Evolutionary conservation across 768 basidiomycete genomes (phyloP), one percentile per base, ranked within the genome.

Genomic region (Mycena chlorophos): DNA sequence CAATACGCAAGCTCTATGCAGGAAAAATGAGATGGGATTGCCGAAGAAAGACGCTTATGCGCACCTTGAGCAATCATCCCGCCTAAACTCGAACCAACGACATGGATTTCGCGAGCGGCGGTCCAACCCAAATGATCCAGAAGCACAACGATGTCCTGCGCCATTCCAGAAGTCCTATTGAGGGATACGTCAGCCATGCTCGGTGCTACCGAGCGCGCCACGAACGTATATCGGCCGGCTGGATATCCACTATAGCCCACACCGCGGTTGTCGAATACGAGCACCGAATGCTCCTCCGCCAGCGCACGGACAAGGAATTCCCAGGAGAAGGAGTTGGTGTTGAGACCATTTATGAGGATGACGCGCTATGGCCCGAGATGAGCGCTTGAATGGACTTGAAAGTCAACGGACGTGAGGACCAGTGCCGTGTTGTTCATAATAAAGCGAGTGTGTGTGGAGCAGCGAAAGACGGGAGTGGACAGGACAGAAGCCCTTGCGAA

Each of bases 201-300:
- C 49, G 23, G 26, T n/a, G n/a, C n/a, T n/a, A 45, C 40, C 51
- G 38, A n/a, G 23, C 14, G n/a, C n/a, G 28, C 25, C 29, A 75
- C 85, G 57, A 63, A 91, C 89, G 87, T 79, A 71, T 92, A 93
- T 0, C 89, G 88, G 1, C 90, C 91, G 39, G 73, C 68, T 0
- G 90, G 90, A 46, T 83, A 76, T 4, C 77, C 82, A 38, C 86
- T 89, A 66, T 89, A 80, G 10, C 91, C 91, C 5, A 87, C 88
- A 1, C 91, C 91, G 20, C 91, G 80, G 66, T 94, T 92, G 68
- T 93, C 91, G 65, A 92, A 91, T 8, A 89, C 88, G 4, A 92
- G 74, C 16, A 82, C 72, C 1, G 83, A 79, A 62, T 85, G 87
- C 31, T 81, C 72, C n/a, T 74, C 71, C 12, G 78, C 75, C 60